These are phyloP conservation scores for Nakaseomyces delphensis DNA, from an alignment of 1,139 yeast species.

Conservation along the genomic window DNA sequence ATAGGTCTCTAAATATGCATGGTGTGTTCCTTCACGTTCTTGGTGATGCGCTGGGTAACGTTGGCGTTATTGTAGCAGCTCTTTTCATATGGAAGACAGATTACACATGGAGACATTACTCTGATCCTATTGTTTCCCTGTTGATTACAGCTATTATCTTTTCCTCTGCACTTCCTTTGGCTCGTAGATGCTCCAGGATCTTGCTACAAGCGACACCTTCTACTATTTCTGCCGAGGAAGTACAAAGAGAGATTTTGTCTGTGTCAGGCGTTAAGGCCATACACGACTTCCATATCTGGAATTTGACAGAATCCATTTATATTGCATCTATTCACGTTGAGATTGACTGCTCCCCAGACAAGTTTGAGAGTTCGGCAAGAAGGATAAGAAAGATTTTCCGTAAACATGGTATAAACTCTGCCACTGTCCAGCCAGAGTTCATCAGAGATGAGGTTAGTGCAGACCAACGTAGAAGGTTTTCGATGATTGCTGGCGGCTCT, in stretches of 20 bases:
- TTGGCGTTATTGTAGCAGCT: constrained; percentile 89
- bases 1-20: constrained; percentile 83
- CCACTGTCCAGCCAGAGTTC: constrained; percentile 92
- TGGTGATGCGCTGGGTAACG: constrained; percentile 93
- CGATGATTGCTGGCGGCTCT: constrained; percentile 33
- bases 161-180: constrained; percentile 83
- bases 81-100: constrained; percentile 89
- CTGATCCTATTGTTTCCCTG: constrained; percentile 81
- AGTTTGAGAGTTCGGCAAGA: constrained; percentile 63
- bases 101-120: constrained; percentile 75
- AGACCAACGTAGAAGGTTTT: constrained; percentile 30
- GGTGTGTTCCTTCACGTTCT: constrained; percentile 92
- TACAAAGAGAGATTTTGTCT: constrained; percentile 55
- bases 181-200: constrained; percentile 79
- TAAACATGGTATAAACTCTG: constrained; percentile 80
- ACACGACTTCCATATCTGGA: constrained; percentile 97
- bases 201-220: constrained; percentile 89
- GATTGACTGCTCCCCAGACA: constrained; percentile 51
- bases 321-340: constrained; percentile 89
- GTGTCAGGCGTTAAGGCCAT: constrained; percentile 72
- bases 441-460: constrained; percentile 26
- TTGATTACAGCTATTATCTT: constrained; percentile 82
- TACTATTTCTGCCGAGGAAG: constrained; percentile 64
- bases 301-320: constrained; percentile 74
- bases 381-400: constrained; percentile 74